Conservation (phyloP, 306 rosid genomes). For the Psophocarpus tetragonolobus region DNA sequence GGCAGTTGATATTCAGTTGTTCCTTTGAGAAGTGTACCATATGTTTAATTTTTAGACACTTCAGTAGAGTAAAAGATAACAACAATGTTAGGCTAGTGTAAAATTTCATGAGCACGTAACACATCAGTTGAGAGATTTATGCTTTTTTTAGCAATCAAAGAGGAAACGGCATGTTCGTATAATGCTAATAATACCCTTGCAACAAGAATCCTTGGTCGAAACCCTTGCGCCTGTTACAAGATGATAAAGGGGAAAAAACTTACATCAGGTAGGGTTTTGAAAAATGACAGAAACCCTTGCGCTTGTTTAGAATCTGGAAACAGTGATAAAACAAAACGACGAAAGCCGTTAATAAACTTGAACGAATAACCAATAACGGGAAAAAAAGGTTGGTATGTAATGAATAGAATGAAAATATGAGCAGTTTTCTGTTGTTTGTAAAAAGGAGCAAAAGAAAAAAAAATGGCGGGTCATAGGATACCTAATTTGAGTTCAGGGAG, state of each 20-base stretch:
- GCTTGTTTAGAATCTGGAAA: conserved; percentile 88
- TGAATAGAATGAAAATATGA: not conserved
- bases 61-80: not conserved
- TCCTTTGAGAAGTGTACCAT: not conserved
- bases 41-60: not conserved
- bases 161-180: not conserved
- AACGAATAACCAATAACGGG: not conserved
- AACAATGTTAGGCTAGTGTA: not conserved
- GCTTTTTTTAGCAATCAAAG: not conserved
- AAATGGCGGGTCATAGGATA: conserved; percentile 24
- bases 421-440: not conserved
- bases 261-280: conserved; percentile 79
- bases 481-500: conserved; percentile 96
- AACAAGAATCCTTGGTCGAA: no score
- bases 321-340: not conserved
- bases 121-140: not conserved
- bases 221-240: no score
- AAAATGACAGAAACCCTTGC: conserved; percentile 93
- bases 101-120: not conserved
- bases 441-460: not conserved
- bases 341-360: conserved; percentile 17
- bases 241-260: conserved; percentile 35
- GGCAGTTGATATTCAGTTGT: not conserved
- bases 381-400: not conserved
- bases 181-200: no score